Conservation (phyloP, 352 stramenopile species). For the Lagenidium sp. region DNA sequence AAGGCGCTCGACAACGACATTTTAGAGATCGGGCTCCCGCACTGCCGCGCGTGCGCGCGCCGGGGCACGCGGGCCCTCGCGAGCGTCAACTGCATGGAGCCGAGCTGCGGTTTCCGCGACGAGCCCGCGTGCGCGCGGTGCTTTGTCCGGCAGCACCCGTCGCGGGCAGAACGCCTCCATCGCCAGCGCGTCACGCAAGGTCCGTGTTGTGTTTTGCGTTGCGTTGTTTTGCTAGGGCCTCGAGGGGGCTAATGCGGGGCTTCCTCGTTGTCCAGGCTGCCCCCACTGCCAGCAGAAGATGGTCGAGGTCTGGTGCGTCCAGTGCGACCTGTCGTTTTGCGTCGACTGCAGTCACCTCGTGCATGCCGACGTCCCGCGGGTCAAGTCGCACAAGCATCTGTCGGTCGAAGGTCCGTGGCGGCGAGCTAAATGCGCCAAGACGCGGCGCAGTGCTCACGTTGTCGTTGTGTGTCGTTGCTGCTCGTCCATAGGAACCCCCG, state of each 20-base stretch:
- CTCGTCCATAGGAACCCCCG: conserved; percentile 23
- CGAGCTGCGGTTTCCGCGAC: conserved; percentile 1
- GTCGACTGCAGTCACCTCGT: conserved; percentile 30
- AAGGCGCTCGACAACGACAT: background rate
- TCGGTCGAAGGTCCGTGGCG: conserved; percentile 34
- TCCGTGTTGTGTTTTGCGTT: conserved; percentile 2
- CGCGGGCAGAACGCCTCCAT: background rate
- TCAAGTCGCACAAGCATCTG: conserved; percentile 25
- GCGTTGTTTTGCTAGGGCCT: background rate
- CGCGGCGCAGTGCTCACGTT: background rate
- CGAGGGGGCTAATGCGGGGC: background rate
- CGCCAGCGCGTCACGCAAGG: conserved; percentile 7
- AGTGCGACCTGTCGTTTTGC: conserved; percentile 67
- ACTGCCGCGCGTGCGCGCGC: conserved; percentile 1
- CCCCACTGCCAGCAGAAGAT: conserved; percentile 42
- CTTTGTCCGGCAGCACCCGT: conserved; percentile 1
- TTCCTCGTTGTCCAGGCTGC: conserved; percentile 27
- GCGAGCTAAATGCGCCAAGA: background rate
- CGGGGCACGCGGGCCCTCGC: conserved; percentile 1
- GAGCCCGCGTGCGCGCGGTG: conserved; percentile 4
- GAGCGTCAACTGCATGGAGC: conserved; percentile 9
- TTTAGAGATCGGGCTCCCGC: background rate
- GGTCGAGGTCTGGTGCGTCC: conserved; percentile 35
- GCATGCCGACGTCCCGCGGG: conserved; percentile 26
- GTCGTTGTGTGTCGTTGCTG: background rate